Base-by-base conservation (phyloP, 2,329 filamentous ascomycete species). In the Pseudogymnoascus sp. region DNA sequence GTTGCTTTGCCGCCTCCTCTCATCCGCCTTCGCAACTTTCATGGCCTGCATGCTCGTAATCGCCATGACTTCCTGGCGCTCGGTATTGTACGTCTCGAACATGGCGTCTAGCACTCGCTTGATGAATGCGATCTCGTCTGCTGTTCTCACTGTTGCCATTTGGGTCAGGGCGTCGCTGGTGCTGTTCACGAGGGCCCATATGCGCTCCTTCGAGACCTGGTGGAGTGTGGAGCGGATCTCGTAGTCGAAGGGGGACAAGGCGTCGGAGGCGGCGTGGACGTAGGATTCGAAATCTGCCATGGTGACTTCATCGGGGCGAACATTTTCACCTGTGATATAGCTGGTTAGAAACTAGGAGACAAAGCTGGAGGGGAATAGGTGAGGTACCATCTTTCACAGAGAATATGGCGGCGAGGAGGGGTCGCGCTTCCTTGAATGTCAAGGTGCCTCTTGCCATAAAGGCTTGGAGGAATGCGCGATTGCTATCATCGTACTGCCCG, bases 381-480 rank as follows among this genome's bases (percentile, higher is more conserved):
- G n/a, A 62, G 65, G 39, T 57, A 71, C 71, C 66, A 64, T 71
- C 68, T 66, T 70, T 66, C 5, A 70, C 84, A 7, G 84, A 87
- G 68, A 88, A 80, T 63, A 97, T 93, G 34, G 82, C 83, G 2
- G 93, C 91, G 12, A 97, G 80, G 23, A 97, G 79, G 0, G 85
- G 83, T 70, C 86, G 86, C 11, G 87, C 86, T 70, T 96, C 86
- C 62, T 85, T 80, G 67, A 89, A 85, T 0, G 90, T 96, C 74
- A 97, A 81, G 51, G 86, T 85, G 21, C 90, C 89, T 60, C 87
- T 86, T 2, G 90, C 86, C 75, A 97, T 81, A 68, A 99, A 86
- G 60, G 90, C 90, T 76, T 99, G 95, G 0, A 97, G 80, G 72
- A 99, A 96, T 7, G 93, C 93, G 64, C 91, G 88, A 74, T 97